These are phyloP conservation scores for Plantago major DNA, from an alignment of 257 asterid species.

Conservation along the genomic window DNA sequence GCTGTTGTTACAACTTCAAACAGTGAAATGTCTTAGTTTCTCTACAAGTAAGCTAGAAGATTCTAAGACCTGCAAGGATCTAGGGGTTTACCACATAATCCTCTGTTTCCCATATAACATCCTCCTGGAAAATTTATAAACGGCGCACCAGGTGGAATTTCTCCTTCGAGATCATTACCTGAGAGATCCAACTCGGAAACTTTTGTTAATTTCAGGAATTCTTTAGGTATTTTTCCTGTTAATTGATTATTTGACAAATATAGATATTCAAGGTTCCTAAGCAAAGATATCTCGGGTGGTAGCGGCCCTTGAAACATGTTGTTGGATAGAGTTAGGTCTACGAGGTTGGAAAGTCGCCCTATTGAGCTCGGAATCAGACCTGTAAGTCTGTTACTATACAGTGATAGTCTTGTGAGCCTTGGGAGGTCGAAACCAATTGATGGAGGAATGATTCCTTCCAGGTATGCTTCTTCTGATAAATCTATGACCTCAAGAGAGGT, in stretches of 20 bases:
- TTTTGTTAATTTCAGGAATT: constrained; percentile 33
- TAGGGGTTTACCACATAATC: constrained; percentile 64
- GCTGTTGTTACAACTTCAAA: too few relatives aligned
- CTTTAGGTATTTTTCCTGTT: constrained; percentile 50
- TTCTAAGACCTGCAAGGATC: constrained; percentile 34
- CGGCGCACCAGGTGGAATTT: constrained; percentile 61
- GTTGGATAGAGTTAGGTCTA: constrained; percentile 33
- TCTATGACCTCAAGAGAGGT: constrained; percentile 41
- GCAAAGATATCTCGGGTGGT: constrained; percentile 39
- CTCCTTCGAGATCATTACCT: constrained; percentile 43
- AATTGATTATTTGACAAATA: constrained; percentile 47
- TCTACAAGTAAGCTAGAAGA: neutral
- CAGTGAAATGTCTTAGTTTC: too few relatives aligned
- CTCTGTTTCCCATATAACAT: constrained; percentile 46
- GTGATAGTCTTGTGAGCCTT: constrained; percentile 31
- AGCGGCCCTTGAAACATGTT: constrained; percentile 54
- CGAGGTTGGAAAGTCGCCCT: constrained; percentile 34
- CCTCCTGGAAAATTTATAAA: constrained; percentile 41
- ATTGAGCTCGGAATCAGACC: constrained; percentile 45
- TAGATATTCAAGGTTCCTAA: constrained; percentile 31
- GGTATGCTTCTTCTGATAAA: constrained; percentile 32
- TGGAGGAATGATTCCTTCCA: constrained; percentile 44
- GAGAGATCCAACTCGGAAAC: constrained; percentile 53
- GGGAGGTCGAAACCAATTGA: constrained; percentile 41
- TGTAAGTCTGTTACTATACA: constrained; percentile 36